Base-by-base conservation (phyloP, 2,329 filamentous ascomycete genomes). In the Phialocephala subalpina region DNA sequence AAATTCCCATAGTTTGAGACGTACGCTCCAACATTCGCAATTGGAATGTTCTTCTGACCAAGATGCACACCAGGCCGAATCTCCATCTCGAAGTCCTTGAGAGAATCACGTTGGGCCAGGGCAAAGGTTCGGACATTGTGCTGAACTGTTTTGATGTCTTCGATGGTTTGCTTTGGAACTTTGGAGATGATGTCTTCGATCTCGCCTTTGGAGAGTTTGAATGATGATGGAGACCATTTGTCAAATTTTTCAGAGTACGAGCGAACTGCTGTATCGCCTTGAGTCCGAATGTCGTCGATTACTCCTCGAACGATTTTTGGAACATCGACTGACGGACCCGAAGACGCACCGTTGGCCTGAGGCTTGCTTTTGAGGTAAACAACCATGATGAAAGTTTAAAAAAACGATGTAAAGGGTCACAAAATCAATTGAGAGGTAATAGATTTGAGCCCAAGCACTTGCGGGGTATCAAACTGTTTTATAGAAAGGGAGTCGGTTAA, bases 161-260 rank as follows among this genome's bases (percentile, higher is more conserved):
- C 70, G 77, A 88, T 78, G 72, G 80, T 82, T 71, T 86, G 84
- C 11, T 76, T 69, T 0, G 82, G 77, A 0, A 84, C 79, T 18
- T 77, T 73, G 1, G 80, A 72, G n/a, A 86, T 82, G 42, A 79
- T 77, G 1, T 79, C 73, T 12, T 82, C 73, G 45, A 86, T 85
- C 20, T 85, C 77, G 0, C 69, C 69, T 2, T 74, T 62, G 0
- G 82, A 83, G 3, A 86, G 79, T 66, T 80, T 82, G 77, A 85
- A 86, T 0, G 78, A 80, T 0, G 72, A 40, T 0, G 84, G 84
- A 1, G 78, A 78, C 84, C 84, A 87, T 64, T 82, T 82, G 72
- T 86, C 84, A 64, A 86, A 87, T 67, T 84, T 82, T 61, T 84
- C 79, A 0, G 81, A 83, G 72, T 85, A 86, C 0, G 69, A 71